Evolutionary conservation across 2,329 filamentous ascomycete species (phyloP).

Genomic region (Didymella exigua): DNA sequence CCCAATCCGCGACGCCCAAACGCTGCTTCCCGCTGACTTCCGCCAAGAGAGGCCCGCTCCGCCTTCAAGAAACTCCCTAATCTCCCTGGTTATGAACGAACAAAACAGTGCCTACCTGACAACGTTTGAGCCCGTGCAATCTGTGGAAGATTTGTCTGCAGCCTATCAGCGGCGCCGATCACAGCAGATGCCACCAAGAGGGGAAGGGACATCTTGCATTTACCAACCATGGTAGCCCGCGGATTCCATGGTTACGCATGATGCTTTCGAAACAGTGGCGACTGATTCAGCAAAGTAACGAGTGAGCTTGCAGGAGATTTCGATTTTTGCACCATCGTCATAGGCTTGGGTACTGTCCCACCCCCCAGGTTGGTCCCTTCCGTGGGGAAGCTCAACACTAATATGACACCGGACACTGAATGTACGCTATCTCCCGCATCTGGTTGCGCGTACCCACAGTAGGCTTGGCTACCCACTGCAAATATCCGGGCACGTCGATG

Average conservation of each 20-base stretch:
- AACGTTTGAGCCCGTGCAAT: constrained; percentile 23
- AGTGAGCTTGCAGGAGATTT: not conserved
- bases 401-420: constrained; percentile 21
- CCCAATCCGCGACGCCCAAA: constrained; percentile 23
- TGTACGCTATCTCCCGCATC: constrained; percentile 24
- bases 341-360: constrained; percentile 13
- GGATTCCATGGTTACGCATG: constrained; percentile 21
- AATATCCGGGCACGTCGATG: constrained; percentile 28
- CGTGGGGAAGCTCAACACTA: constrained; percentile 23
- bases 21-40: constrained; percentile 23
- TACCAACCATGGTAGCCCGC: constrained; percentile 23
- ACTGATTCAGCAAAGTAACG: not conserved
- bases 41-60: constrained; percentile 37
- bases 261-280: constrained; percentile 9
- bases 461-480: constrained; percentile 27
- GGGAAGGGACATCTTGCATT: constrained; percentile 14
- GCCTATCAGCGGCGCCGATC: constrained; percentile 19
- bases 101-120: constrained; percentile 9
- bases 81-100: constrained; percentile 21
- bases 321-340: constrained; percentile 1
- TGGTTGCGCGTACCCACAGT: constrained; percentile 16
- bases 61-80: constrained; percentile 25
- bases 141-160: constrained; percentile 5
- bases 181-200: constrained; percentile 14
- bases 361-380: constrained; percentile 5